Conservation (phyloP, 371 early-diverging fungal species). For the Globomyces sp. region DNA sequence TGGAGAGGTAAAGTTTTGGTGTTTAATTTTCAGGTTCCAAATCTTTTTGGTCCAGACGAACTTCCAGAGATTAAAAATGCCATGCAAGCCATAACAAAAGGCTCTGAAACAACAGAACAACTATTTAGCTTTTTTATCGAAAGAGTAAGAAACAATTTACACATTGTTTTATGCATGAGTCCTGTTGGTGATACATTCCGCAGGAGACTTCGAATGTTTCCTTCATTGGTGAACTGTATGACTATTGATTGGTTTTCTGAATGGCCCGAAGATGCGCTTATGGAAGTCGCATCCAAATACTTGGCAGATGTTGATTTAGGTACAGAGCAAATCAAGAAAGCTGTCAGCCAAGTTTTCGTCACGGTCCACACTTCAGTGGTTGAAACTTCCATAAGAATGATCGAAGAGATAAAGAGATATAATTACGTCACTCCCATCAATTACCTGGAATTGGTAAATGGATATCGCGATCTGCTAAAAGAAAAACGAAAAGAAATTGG, state of each 20-base stretch:
- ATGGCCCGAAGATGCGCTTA: conserved; percentile 59
- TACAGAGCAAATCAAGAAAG: conserved; percentile 34
- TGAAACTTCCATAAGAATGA: conserved; percentile 47
- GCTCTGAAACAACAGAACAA: conserved; percentile 38
- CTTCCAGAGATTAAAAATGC: conserved; percentile 45
- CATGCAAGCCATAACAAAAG: conserved; percentile 28
- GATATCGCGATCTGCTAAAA: conserved; percentile 45
- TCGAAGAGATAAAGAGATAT: conserved; percentile 44
- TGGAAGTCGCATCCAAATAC: conserved; percentile 53
- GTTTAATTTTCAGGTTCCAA: conserved; percentile 27
- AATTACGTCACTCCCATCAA: conserved; percentile 59
- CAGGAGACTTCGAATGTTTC: conserved; percentile 55
- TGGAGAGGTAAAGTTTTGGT: conserved; percentile 40
- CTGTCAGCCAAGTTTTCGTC: conserved; percentile 47
- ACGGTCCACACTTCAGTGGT: conserved; percentile 52
- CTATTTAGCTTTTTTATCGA: conserved; percentile 50
- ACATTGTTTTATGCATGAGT: conserved; percentile 54
- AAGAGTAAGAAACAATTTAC: conserved; percentile 49
- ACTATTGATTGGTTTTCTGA: conserved; percentile 60
- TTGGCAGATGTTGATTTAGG: conserved; percentile 45
- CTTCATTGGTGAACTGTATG: conserved; percentile 51
- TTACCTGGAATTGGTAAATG: conserved; percentile 52
- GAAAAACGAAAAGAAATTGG: conserved; percentile 49
- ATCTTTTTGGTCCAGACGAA: conserved; percentile 52
- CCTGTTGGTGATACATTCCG: conserved; percentile 59